Conservation (phyloP, 2,329 filamentous ascomycete genomes). For the Blastomyces silverae region DNA sequence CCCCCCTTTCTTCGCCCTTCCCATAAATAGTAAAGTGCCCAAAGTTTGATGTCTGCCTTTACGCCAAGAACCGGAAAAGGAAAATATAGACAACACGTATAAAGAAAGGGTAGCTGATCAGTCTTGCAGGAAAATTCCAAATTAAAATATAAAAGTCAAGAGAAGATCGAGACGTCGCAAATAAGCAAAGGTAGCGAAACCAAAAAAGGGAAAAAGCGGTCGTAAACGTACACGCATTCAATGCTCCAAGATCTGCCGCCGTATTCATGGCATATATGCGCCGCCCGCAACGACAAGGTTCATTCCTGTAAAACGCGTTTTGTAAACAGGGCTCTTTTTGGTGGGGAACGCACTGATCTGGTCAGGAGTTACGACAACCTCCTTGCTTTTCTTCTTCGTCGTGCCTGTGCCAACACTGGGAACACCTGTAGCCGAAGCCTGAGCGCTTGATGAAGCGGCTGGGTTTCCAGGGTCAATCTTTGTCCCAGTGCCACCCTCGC, state of each 20-base stretch:
- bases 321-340: conserved; percentile 92
- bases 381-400: conserved; percentile 69
- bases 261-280: conserved; percentile 50
- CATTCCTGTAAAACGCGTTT: conserved; percentile 90
- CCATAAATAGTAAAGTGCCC: neutral
- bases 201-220: neutral
- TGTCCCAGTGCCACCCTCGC: conserved; percentile 44
- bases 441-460: conserved; percentile 37
- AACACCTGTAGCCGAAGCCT: conserved; percentile 42
- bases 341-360: conserved; percentile 93
- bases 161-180: neutral
- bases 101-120: neutral
- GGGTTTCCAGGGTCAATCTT: conserved; percentile 50
- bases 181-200: neutral
- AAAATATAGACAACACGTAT: neutral
- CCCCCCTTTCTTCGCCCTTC: neutral
- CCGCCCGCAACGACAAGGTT: conserved; percentile 86
- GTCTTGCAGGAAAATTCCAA: neutral
- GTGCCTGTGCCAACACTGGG: conserved; percentile 31
- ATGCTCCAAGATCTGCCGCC: neutral
- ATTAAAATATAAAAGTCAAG: neutral
- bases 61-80: neutral
- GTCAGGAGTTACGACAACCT: conserved; percentile 82
- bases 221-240: no score
- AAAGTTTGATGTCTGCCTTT: neutral